These are phyloP conservation scores for Penicillium sp. DNA, from an alignment of 2,329 filamentous ascomycete genomes.

Conservation along the genomic window DNA sequence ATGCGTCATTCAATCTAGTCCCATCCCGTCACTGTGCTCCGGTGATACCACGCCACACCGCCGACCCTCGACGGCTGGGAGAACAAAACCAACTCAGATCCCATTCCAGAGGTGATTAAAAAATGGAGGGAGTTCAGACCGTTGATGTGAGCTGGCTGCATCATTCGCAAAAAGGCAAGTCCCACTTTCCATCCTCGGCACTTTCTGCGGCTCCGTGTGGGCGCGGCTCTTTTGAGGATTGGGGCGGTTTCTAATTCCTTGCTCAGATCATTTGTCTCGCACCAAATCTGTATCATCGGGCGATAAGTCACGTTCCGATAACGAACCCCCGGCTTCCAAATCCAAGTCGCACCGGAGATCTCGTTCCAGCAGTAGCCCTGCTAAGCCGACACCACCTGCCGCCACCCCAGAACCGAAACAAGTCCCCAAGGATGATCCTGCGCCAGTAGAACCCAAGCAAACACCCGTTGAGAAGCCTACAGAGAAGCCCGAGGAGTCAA, in stretches of 20 bases:
- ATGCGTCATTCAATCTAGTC: slow-evolving; percentile 26
- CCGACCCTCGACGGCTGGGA: slow-evolving; percentile 10
- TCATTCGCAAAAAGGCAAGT: slow-evolving; percentile 76
- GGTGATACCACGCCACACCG: slow-evolving; percentile 20
- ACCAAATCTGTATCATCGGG: slow-evolving; percentile 39
- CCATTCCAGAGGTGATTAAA: slow-evolving; percentile 22
- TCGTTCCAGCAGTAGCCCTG: slow-evolving; percentile 25
- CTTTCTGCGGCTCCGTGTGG: background rate
- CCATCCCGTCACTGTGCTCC: slow-evolving; percentile 20
- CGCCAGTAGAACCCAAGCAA: slow-evolving; percentile 18
- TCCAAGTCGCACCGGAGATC: slow-evolving; percentile 24
- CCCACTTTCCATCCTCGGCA: slow-evolving; percentile 3
- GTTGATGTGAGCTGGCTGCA: slow-evolving; percentile 93
- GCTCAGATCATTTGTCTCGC: slow-evolving; percentile 36
- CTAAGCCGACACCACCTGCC: slow-evolving; percentile 17
- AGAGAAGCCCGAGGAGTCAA: slow-evolving; percentile 21
- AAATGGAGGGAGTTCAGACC: slow-evolving; percentile 78
- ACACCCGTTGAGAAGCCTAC: slow-evolving; percentile 14
- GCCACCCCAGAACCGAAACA: slow-evolving; percentile 13
- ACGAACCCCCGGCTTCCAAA: slow-evolving; percentile 19
- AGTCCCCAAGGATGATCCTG: slow-evolving; percentile 16
- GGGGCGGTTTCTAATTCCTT: slow-evolving; percentile 9
- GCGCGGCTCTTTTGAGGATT: background rate
- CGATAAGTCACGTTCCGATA: slow-evolving; percentile 29
- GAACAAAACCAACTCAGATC: background rate